Evolutionary conservation across 768 basidiomycete species (phyloP).

Genomic region (Cantharellus anzutake): DNA sequence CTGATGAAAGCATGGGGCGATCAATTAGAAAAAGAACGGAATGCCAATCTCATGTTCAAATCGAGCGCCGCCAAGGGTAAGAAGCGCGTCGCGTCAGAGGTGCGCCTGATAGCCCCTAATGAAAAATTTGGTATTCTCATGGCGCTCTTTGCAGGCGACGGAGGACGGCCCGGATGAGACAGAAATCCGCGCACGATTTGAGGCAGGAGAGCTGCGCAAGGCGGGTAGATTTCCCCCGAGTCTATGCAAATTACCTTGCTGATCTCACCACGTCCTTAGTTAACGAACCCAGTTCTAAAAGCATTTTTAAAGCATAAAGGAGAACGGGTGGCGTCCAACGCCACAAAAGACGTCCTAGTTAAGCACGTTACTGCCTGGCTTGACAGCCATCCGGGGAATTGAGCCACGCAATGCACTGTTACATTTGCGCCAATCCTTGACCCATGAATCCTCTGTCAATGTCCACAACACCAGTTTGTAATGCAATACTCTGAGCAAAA

Average conservation of each 20-base stretch:
- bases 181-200: not conserved
- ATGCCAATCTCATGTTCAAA: conserved; percentile 18
- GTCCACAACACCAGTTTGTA: too few relatives aligned
- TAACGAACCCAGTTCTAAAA: not conserved
- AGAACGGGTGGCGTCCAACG: not conserved
- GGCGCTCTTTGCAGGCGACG: not conserved
- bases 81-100: not conserved
- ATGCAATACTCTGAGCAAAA: too few relatives aligned
- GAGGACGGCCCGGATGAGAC: not conserved
- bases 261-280: not conserved
- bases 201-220: not conserved
- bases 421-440: too few relatives aligned
- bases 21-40: conserved; percentile 39
- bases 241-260: not conserved
- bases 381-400: not conserved
- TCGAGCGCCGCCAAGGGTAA: not conserved
- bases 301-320: not conserved
- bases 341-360: not conserved
- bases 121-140: not conserved
- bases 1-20: conserved; percentile 55
- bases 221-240: not conserved
- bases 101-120: not conserved
- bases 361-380: not conserved
- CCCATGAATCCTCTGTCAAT: too few relatives aligned
- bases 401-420: not conserved